A percentile compares a stretch with the other conserved stretches of the same genome.
Conservation (phyloP, 2,329 filamentous ascomycete genomes). For the Decorospora gaudefroyi region DNA sequence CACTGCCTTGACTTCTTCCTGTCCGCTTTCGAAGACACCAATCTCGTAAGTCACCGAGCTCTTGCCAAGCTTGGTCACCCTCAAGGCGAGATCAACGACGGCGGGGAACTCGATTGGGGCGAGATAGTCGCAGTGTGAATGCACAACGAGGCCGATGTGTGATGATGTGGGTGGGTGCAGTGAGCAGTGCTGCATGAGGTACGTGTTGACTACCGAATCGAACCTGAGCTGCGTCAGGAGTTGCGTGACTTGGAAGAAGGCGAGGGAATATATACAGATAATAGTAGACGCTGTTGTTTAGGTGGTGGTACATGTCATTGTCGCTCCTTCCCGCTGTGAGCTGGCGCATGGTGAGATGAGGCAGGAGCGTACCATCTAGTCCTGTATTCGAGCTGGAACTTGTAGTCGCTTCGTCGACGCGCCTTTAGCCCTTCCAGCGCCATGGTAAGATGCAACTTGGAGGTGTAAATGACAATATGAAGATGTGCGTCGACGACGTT, state of each 20-base stretch:
- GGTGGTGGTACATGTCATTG: constrained; percentile 93
- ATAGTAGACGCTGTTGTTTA: constrained; percentile 90
- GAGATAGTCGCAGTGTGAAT: constrained; percentile 85
- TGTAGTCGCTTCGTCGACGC: constrained; percentile 72
- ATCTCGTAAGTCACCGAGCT: constrained; percentile 91
- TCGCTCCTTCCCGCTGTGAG: constrained; percentile 63
- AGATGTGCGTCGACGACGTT: constrained; percentile 1
- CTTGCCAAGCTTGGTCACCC: constrained; percentile 81
- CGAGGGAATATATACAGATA: constrained; percentile 65
- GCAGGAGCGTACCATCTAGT: constrained; percentile 88
- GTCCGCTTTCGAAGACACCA: constrained; percentile 77
- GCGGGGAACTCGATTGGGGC: constrained; percentile 80
- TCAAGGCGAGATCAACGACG: constrained; percentile 76
- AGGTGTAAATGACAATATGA: not conserved
- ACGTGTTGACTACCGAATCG: constrained; percentile 88
- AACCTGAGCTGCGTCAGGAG: constrained; percentile 54
- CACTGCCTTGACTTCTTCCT: constrained; percentile 77
- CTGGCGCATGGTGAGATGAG: not conserved
- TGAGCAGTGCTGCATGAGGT: constrained; percentile 77
- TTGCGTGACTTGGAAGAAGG: not conserved
- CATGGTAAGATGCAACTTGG: constrained; percentile 22
- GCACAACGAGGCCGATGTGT: constrained; percentile 82
- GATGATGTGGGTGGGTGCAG: constrained; percentile 70
- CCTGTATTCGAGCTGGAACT: constrained; percentile 77
- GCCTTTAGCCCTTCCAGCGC: constrained; percentile 54